These are phyloP conservation scores for Tetrapyrgos nigripes DNA, from an alignment of 1,284 basidiomycete genomes.

Conservation along the genomic window DNA sequence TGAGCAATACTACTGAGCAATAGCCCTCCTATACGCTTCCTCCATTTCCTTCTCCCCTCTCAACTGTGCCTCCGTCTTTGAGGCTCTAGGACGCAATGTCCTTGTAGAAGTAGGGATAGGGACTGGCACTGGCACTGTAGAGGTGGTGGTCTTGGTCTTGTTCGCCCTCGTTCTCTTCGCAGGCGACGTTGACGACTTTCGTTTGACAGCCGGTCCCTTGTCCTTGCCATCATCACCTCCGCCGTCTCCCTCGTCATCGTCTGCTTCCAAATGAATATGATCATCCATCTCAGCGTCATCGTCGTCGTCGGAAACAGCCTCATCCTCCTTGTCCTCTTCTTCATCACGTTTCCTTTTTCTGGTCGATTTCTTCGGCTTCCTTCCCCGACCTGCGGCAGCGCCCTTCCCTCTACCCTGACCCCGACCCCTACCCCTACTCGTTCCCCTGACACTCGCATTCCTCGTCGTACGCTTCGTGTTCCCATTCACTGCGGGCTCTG, in stretches of 20 bases:
- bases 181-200: no score
- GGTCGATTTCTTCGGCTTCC: neutral
- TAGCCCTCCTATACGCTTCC: slow-evolving; percentile 51
- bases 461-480: neutral
- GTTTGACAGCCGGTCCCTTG: no score
- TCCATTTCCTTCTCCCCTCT: slow-evolving; percentile 56
- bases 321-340: slow-evolving; percentile 21
- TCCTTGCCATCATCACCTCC: no score
- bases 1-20: slow-evolving; percentile 36
- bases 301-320: slow-evolving; percentile 16
- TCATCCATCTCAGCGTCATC: slow-evolving; percentile 16
- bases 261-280: no score
- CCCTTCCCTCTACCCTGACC: neutral
- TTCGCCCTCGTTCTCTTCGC: neutral
- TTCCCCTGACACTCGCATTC: neutral
- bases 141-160: neutral
- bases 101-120: slow-evolving; percentile 45
- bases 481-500: neutral
- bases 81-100: slow-evolving; percentile 55
- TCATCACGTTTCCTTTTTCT: slow-evolving; percentile 5
- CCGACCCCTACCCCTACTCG: neutral
- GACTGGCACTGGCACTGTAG: slow-evolving; percentile 10
- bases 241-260: no score
- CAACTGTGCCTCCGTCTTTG: slow-evolving; percentile 54
- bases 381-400: neutral